Evolutionary conservation across 371 early-diverging fungal genomes (phyloP), one percentile per base, ranked within the genome.

Genomic region (Sanchytrium tribonematis): DNA sequence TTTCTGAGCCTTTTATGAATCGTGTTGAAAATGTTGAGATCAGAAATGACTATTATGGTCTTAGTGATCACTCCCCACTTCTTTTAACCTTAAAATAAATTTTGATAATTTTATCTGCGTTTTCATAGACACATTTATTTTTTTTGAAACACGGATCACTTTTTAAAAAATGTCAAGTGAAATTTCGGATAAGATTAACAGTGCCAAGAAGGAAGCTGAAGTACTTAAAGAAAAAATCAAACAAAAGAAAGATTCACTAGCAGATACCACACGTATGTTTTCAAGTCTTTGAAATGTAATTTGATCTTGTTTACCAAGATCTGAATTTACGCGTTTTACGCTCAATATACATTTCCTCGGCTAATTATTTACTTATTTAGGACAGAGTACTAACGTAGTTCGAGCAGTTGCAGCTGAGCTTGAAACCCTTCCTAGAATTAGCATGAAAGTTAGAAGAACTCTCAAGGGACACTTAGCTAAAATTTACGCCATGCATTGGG

Each of bases 401-500:
- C 48, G 67, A 67, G 32, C 66, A 1, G 66, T 72, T 66, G 31
- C 72, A 1, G 29, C 1, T 31, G 82, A 72, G 22, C 73, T 84
- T 30, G 85, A 89, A 72, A 81, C 88, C 16, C 77, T 96, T 70
- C 93, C 94, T 28, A 81, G 90, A 66, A 81, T 92, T 69, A 83
- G 83, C 31, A 93, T 94, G 88, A 91, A 91, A 74, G 90, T 92
- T 71, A 87, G 93, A 66, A 83, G 95, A 68, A 93, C 91, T 27
- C 81, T 97, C 32, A 95, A 93, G 80, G 98, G 98, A 29, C 98
- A 97, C 77, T 78, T 94, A 66, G 96, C 96, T 66, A 97, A 97
- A 77, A 93, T 97, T 73, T 97, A 97, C 76, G 92, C 97, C 29
- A 94, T 97, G 97, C 90, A 93, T 75, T 97, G 98, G 97, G 90